Evolutionary conservation across 129 eudicot species (phyloP).

Genomic region (Saposhnikovia divaricata): DNA sequence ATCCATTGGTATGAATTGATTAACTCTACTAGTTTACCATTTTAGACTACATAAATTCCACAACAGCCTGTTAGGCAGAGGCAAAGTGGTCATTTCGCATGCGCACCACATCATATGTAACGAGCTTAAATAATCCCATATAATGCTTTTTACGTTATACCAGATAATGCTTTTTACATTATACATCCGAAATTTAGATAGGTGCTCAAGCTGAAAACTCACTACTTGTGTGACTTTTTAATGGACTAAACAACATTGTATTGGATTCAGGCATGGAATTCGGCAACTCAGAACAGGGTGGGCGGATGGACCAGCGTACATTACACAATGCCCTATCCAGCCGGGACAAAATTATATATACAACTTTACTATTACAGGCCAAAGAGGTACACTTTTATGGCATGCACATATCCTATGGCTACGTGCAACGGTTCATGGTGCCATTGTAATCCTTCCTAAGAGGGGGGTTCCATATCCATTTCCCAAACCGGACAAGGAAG

Average conservation of each 20-base stretch:
- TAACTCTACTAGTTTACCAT: not conserved
- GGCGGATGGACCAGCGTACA: conserved; percentile 50
- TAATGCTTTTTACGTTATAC: not conserved
- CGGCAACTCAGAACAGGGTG: conserved; percentile 41
- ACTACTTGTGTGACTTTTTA: not conserved
- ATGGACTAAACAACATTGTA: not conserved
- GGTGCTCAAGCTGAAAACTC: not conserved
- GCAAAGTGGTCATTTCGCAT: not conserved
- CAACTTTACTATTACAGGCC: conserved; percentile 36
- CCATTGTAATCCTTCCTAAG: conserved; percentile 42
- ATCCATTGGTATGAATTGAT: conserved; percentile 58
- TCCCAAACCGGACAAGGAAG: conserved; percentile 34
- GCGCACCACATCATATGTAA: not conserved
- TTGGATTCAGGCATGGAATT: conserved; percentile 38
- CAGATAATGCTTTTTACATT: not conserved
- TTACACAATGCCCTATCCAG: conserved; percentile 45
- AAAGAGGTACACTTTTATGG: conserved; percentile 46
- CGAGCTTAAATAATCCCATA: not conserved
- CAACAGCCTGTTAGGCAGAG: not conserved
- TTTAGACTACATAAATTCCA: not conserved
- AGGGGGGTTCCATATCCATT: conserved; percentile 35
- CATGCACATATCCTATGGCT: conserved; percentile 47
- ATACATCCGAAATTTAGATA: not conserved
- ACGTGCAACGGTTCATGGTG: conserved; percentile 35
- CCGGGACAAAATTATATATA: conserved; percentile 39